These are phyloP conservation scores for Pythium pyrilobum DNA, from an alignment of 352 stramenopile genomes.

Conservation along the genomic window DNA sequence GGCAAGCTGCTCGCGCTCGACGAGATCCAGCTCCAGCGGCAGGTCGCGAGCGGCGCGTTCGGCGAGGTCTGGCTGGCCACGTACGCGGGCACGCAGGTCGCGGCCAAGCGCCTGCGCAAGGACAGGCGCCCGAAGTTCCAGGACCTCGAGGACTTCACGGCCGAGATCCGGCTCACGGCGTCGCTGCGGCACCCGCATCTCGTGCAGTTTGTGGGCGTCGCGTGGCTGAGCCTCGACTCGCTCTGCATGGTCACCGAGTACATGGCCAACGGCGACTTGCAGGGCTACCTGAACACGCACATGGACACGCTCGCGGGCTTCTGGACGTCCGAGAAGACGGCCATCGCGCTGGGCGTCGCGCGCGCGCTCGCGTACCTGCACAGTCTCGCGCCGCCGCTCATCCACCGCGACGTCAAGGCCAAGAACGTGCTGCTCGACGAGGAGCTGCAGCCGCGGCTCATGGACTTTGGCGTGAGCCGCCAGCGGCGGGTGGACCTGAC, in stretches of 20 bases:
- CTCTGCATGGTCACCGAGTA: slow-evolving; percentile 54
- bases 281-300: slow-evolving; percentile 30
- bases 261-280: slow-evolving; percentile 39
- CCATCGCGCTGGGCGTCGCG: slow-evolving; percentile 32
- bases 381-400: slow-evolving; percentile 5
- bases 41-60: slow-evolving; percentile 39
- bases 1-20: slow-evolving; percentile 33
- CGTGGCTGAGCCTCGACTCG: slow-evolving; percentile 42
- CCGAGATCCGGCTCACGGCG: slow-evolving; percentile 45
- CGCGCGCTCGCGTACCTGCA: slow-evolving; percentile 36
- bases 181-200: slow-evolving; percentile 41
- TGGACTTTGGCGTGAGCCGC: slow-evolving; percentile 34
- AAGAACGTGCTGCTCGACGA: slow-evolving; percentile 22
- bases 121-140: slow-evolving; percentile 11
- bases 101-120: slow-evolving; percentile 15
- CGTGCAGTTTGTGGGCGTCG: slow-evolving; percentile 40
- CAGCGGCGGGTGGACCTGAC: slow-evolving; percentile 5
- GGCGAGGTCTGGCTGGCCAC: slow-evolving; percentile 41
- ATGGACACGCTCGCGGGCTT: slow-evolving; percentile 16
- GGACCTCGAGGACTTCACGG: slow-evolving; percentile 33
- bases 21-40: slow-evolving; percentile 30
- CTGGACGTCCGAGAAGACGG: slow-evolving; percentile 33
- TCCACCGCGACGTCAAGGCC: slow-evolving; percentile 18
- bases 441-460: slow-evolving; percentile 27
- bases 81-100: slow-evolving; percentile 7